A percentile compares a stretch with the other conserved stretches of the same genome.
These are phyloP conservation scores for Vitis hybrid DNA, from an alignment of 177 flowering plant genomes.

Conservation along the genomic window DNA sequence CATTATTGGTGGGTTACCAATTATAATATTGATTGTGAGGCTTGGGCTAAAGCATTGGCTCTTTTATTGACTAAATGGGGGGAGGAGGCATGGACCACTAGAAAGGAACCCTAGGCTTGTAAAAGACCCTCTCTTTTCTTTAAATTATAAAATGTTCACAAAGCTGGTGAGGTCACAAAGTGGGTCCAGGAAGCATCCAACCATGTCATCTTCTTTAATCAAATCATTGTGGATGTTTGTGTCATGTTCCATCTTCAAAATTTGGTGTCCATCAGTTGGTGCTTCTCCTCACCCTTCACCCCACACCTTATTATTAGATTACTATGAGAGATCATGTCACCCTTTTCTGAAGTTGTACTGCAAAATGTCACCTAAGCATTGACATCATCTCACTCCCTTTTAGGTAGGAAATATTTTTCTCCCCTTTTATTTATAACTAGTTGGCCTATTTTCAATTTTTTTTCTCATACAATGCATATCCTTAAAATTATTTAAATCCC, in stretches of 20 bases:
- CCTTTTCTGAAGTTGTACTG: neutral
- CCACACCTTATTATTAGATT: no score
- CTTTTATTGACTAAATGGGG: neutral
- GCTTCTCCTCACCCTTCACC: neutral
- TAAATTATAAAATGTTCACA: neutral
- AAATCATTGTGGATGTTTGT: neutral
- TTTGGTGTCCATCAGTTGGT: neutral
- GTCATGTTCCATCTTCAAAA: neutral
- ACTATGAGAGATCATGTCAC: neutral
- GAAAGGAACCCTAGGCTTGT: neutral
- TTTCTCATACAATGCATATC: no score
- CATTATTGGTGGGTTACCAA: neutral
- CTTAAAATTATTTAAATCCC: no score
- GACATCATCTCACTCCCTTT: neutral
- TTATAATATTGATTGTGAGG: neutral
- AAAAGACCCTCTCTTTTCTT: neutral
- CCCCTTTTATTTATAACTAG: no score
- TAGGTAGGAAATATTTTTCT: neutral
- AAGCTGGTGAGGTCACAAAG: slow-evolving; percentile 17
- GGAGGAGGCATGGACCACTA: slow-evolving; percentile 2
- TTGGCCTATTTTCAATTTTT: no score
- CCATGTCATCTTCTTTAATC: slow-evolving; percentile 11
- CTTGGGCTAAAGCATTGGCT: neutral
- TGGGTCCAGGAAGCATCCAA: slow-evolving; percentile 6
- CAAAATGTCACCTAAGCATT: neutral